phyloP scores from a whole-genome alignment of 805 yeast species.

The Yamadazyma paraphyllophila region DNA sequence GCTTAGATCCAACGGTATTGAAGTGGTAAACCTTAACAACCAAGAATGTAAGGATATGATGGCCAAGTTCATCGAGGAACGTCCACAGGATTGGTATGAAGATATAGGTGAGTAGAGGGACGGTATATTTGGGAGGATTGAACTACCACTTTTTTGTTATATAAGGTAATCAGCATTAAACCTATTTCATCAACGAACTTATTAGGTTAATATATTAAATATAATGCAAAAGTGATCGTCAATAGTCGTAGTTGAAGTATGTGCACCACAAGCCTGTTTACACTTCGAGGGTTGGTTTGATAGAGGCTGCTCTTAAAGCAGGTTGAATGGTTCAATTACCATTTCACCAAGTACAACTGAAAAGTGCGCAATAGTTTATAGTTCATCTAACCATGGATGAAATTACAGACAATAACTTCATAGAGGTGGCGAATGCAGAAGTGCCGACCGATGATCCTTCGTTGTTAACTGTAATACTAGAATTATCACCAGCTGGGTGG shows the following conservation, averaged over 20 bases:
- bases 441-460: conserved; percentile 56
- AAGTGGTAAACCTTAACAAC: conserved; percentile 60
- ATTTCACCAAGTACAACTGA: too few relatives aligned
- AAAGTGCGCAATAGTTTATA: not conserved
- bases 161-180: too few relatives aligned
- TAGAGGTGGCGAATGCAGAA: conserved; percentile 26
- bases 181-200: too few relatives aligned
- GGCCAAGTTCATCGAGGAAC: conserved; percentile 73
- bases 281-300: too few relatives aligned
- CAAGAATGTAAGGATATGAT: conserved; percentile 66
- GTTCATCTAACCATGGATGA: conserved; percentile 54
- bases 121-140: not conserved
- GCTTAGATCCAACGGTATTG: conserved; percentile 65
- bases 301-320: too few relatives aligned
- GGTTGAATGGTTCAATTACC: too few relatives aligned
- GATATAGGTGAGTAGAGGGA: conserved; percentile 55
- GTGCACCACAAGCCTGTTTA: too few relatives aligned
- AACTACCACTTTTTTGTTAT: not conserved
- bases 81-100: conserved; percentile 78
- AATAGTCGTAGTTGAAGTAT: too few relatives aligned
- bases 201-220: too few relatives aligned
- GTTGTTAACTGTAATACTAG: conserved; percentile 72
- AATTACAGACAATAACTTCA: conserved; percentile 59
- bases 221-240: too few relatives aligned
- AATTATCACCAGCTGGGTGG: conserved; percentile 75